phyloP scores from a whole-genome alignment of 108 stramenopile species.

The Aurantiochytrium sp. region DNA sequence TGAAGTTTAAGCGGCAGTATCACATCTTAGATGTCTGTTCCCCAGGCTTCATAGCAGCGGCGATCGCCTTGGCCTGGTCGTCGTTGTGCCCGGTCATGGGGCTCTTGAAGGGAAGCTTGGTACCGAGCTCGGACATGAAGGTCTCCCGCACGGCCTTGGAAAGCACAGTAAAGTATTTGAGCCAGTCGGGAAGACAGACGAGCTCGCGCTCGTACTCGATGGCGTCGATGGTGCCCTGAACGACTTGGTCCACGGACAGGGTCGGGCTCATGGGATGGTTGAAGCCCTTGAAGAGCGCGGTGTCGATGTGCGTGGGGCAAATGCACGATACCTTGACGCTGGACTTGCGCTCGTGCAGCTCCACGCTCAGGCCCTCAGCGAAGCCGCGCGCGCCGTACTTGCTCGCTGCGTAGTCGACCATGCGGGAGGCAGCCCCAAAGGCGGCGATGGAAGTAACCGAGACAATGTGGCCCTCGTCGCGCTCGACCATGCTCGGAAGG shows the following conservation, averaged over 20 bases:
- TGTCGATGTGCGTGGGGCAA: constrained; percentile 44
- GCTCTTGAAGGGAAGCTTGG: background rate
- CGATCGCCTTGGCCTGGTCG: background rate
- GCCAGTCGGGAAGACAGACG: background rate
- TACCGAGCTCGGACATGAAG: background rate
- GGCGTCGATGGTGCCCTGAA: background rate
- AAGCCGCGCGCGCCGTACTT: constrained; percentile 43
- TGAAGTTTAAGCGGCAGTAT: too few species aligned
- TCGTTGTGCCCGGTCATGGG: background rate
- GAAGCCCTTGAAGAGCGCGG: constrained; percentile 46
- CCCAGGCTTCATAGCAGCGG: background rate
- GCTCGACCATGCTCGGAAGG: constrained; percentile 42
- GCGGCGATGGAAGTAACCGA: constrained; percentile 38
- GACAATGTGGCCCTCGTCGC: constrained; percentile 43
- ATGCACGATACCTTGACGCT: constrained; percentile 34
- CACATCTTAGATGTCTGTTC: too few species aligned
- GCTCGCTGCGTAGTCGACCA: constrained; percentile 42
- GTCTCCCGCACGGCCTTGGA: background rate
- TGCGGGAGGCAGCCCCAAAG: constrained; percentile 29
- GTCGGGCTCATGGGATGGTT: background rate
- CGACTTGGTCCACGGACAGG: constrained; percentile 34
- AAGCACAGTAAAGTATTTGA: background rate
- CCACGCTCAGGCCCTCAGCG: constrained; percentile 32
- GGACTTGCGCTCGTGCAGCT: constrained; percentile 19
- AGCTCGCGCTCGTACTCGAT: constrained; percentile 3